Conservation (phyloP, 2,329 filamentous ascomycete genomes). For the Sclerotinia borealis region DNA sequence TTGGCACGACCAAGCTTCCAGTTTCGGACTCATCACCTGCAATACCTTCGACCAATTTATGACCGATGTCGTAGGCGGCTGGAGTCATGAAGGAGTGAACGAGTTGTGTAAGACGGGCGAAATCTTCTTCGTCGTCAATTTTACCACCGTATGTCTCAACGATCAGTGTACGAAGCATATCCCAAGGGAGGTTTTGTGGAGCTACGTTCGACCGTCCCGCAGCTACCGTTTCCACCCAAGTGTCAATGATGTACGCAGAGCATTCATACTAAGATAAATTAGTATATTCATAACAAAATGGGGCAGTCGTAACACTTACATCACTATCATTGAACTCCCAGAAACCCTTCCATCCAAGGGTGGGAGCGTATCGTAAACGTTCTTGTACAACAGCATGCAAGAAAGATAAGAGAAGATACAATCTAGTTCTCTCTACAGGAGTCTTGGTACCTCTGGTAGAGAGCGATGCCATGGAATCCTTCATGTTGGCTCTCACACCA, state of each 20-base stretch:
- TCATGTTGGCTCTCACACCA: constrained; percentile 96
- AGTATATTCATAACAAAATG: constrained; percentile 54
- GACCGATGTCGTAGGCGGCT: constrained; percentile 84
- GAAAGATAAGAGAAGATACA: constrained; percentile 91
- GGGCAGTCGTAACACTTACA: constrained; percentile 52
- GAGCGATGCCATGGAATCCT: constrained; percentile 84
- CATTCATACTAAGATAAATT: constrained; percentile 73
- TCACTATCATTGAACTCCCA: constrained; percentile 99
- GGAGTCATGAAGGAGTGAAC: constrained; percentile 77
- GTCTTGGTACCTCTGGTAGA: constrained; percentile 69
- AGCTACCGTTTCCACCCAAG: constrained; percentile 80
- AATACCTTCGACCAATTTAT: constrained; percentile 71
- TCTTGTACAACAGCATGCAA: constrained; percentile 95
- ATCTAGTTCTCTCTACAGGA: constrained; percentile 81
- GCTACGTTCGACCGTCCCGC: constrained; percentile 87
- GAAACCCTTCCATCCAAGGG: constrained; percentile 94
- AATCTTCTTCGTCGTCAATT: constrained; percentile 87
- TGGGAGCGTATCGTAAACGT: constrained; percentile 86
- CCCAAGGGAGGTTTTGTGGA: constrained; percentile 91
- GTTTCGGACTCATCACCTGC: constrained; percentile 41
- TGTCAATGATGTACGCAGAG: constrained; percentile 90
- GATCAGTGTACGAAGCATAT: constrained; percentile 85
- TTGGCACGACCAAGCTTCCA: constrained; percentile 65
- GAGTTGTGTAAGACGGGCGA: constrained; percentile 63
- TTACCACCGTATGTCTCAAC: constrained; percentile 97